Conservation (phyloP, 805 yeast species). For the Cyberlindnera mrakii region DNA sequence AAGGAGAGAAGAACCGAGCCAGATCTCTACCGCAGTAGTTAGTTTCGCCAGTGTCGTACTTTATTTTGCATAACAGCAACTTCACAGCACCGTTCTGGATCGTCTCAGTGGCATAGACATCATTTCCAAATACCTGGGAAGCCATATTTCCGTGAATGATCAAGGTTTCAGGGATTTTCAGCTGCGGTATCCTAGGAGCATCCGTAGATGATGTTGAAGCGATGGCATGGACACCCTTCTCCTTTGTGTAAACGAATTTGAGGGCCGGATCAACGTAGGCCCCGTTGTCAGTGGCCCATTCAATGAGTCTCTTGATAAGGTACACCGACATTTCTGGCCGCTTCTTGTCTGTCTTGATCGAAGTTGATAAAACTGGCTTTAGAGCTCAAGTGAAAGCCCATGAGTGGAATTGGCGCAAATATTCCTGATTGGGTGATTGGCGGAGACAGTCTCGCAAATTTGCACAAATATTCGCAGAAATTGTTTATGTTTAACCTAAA, state of each 20-base stretch:
- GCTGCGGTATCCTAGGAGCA: constrained; percentile 16
- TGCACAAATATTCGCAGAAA: too few relatives aligned
- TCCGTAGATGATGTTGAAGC: constrained; percentile 1
- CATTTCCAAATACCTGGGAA: constrained; percentile 17
- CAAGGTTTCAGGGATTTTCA: constrained; percentile 25
- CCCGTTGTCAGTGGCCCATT: constrained; percentile 37
- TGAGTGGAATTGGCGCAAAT: too few relatives aligned
- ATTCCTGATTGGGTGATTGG: too few relatives aligned
- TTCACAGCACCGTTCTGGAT: constrained; percentile 31
- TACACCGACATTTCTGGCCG: not conserved
- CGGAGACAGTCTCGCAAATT: too few relatives aligned
- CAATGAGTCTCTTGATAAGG: not conserved
- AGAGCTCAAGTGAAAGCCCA: too few relatives aligned
- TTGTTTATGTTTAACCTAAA: too few relatives aligned
- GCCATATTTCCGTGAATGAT: constrained; percentile 25
- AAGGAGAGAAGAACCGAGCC: constrained; percentile 32
- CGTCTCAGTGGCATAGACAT: constrained; percentile 2
- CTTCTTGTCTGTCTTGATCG: too few relatives aligned
- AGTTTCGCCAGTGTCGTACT: constrained; percentile 24
- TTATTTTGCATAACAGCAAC: constrained; percentile 36
- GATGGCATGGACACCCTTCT: constrained; percentile 33
- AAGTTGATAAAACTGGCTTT: too few relatives aligned
- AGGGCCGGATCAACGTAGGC: constrained; percentile 27
- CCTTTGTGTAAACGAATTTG: constrained; percentile 26
- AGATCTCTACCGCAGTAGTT: constrained; percentile 15